Percentiles rank a stretch among this genome's conserved stretches.
Conservation (phyloP, 805 yeast species). For the Saccharomycopsis javanensis region DNA sequence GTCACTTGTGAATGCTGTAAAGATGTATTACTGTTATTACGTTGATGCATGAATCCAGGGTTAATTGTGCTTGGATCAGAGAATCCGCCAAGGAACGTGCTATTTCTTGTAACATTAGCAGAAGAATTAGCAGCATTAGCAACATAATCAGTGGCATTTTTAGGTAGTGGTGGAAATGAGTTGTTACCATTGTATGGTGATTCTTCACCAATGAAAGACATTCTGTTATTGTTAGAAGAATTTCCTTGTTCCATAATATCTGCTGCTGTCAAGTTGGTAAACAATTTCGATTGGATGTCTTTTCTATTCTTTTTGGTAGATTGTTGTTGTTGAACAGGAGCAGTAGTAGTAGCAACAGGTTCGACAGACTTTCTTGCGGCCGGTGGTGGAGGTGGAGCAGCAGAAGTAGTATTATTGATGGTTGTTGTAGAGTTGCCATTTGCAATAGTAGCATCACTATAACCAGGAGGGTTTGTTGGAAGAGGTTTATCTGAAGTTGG, state of each 20-base stretch:
- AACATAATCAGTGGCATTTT: conserved; percentile 10
- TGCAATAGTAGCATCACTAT: not conserved
- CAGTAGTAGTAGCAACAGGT: conserved; percentile 2
- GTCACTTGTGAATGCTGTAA: conserved; percentile 25
- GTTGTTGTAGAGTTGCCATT: no score
- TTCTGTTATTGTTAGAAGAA: conserved; percentile 6
- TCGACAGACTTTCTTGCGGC: conserved; percentile 17
- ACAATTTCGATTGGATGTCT: conserved; percentile 38
- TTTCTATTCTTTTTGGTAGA: conserved; percentile 23
- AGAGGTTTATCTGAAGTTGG: not conserved
- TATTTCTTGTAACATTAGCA: not conserved
- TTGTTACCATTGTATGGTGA: not conserved
- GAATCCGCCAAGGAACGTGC: not conserved
- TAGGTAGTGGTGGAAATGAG: conserved; percentile 21
- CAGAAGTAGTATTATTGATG: conserved; percentile 20
- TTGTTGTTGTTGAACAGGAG: conserved; percentile 12
- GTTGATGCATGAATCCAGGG: conserved; percentile 21
- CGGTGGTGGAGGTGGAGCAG: conserved; percentile 18
- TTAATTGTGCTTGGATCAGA: not conserved
- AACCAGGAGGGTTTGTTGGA: conserved; percentile 13
- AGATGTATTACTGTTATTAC: conserved; percentile 27
- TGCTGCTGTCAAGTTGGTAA: conserved; percentile 36
- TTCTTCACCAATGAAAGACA: conserved; percentile 16
- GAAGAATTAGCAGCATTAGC: conserved; percentile 10
- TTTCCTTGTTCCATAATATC: conserved; percentile 23